Evolutionary conservation across 2,329 filamentous ascomycete genomes (phyloP).

Genomic region (Rugonectria rugulosa): DNA sequence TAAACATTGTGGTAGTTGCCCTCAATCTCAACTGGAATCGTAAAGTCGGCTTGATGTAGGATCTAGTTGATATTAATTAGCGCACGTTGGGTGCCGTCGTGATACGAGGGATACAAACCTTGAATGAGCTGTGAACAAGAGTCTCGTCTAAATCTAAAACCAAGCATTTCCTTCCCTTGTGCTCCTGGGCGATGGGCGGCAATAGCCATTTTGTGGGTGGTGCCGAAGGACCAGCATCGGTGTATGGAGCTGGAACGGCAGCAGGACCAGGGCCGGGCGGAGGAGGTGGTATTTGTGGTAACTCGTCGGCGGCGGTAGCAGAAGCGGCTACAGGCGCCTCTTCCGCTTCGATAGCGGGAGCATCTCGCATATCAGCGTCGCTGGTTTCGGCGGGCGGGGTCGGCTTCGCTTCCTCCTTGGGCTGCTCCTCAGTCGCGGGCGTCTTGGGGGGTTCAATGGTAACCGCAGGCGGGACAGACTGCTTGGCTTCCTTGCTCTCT

Average conservation of each 20-base stretch:
- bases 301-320: conserved; percentile 45
- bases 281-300: conserved; percentile 46
- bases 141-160: conserved; percentile 97
- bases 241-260: conserved; percentile 47
- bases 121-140: conserved; percentile 97
- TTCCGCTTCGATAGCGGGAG: conserved; percentile 59
- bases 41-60: conserved; percentile 97
- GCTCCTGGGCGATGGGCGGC: conserved; percentile 80
- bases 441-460: conserved; percentile 54
- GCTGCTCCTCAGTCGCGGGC: conserved; percentile 34
- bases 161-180: conserved; percentile 89
- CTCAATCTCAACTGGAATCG: conserved; percentile 98
- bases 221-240: conserved; percentile 52
- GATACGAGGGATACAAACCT: conserved; percentile 64
- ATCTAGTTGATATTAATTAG: conserved; percentile 65
- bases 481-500: conserved; percentile 57
- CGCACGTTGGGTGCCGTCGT: conserved; percentile 7
- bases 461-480: conserved; percentile 47
- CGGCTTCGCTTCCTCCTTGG: conserved; percentile 43
- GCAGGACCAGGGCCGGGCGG: conserved; percentile 56
- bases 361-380: conserved; percentile 74
- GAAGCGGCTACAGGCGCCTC: conserved; percentile 49
- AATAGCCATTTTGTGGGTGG: conserved; percentile 72
- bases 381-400: conserved; percentile 58
- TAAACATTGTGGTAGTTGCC: conserved; percentile 99